Percentiles rank a stretch among this genome's conserved stretches.
These are phyloP conservation scores for Radiomyces spectabilis DNA, from an alignment of 192 early-diverging fungal species.

Conservation along the genomic window DNA sequence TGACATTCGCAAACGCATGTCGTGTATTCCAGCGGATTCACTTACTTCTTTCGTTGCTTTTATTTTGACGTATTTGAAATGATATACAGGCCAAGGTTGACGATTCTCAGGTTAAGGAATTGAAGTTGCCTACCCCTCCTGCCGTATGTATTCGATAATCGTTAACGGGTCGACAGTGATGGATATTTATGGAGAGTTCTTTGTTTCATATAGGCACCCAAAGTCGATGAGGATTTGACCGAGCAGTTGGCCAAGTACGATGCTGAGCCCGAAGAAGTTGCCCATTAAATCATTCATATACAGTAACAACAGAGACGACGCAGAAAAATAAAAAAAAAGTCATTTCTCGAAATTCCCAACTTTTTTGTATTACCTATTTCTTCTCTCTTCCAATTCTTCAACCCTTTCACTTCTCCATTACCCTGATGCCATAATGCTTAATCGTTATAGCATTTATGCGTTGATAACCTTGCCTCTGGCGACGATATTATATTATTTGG, in stretches of 20 bases:
- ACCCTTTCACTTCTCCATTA: too few relatives aligned
- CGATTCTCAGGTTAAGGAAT: slow-evolving; percentile 15
- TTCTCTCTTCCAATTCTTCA: neutral
- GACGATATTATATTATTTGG: too few relatives aligned
- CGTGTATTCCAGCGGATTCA: too few relatives aligned
- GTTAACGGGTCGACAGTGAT: too few relatives aligned
- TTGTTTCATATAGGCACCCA: slow-evolving; percentile 2
- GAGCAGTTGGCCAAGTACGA: slow-evolving; percentile 24
- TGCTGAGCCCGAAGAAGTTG: slow-evolving; percentile 17
- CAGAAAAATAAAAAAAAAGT: neutral
- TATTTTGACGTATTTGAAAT: too few relatives aligned
- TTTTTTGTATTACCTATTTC: neutral
- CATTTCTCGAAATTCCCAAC: neutral
- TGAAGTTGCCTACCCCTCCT: slow-evolving; percentile 24
- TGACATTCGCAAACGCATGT: neutral
- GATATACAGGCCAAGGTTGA: slow-evolving; percentile 8
- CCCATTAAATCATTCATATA: slow-evolving; percentile 6
- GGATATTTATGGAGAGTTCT: too few relatives aligned
- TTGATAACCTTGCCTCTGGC: too few relatives aligned
- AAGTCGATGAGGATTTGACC: slow-evolving; percentile 22
- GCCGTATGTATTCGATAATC: slow-evolving; percentile 10
- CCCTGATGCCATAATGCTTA: too few relatives aligned
- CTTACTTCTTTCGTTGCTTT: neutral
- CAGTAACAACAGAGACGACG: neutral
- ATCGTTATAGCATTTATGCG: too few relatives aligned